A percentile compares a stretch with the other conserved stretches of the same genome.
phyloP scores from a whole-genome alignment of 2,329 filamentous ascomycete species.

The Endocalyx cinctus region DNA sequence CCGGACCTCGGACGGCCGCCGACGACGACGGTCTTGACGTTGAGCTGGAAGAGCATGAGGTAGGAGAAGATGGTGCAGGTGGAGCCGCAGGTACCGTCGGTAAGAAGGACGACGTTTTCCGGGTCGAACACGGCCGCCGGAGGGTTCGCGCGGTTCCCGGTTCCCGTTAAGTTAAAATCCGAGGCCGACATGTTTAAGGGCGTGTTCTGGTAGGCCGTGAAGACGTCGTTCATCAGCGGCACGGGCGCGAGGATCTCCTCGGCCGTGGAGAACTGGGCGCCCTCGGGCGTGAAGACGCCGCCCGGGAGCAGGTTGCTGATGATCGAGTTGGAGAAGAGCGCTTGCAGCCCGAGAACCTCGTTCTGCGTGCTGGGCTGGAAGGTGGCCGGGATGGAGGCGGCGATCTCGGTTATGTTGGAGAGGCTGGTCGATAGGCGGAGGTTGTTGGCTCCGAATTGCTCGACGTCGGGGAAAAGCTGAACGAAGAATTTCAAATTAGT shows the following conservation, averaged over 20 bases:
- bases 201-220: conserved; percentile 41
- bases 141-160: conserved; percentile 33
- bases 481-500: conserved; percentile 12
- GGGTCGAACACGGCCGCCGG: conserved; percentile 43
- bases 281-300: conserved; percentile 40
- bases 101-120: conserved; percentile 49
- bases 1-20: conserved; percentile 40
- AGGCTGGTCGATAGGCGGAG: conserved; percentile 45
- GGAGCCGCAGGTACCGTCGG: conserved; percentile 50
- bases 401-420: conserved; percentile 37
- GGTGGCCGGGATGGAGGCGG: conserved; percentile 20
- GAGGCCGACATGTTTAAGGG: conserved; percentile 30
- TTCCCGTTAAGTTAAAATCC: conserved; percentile 33
- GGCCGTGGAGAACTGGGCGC: conserved; percentile 23
- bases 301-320: conserved; percentile 38
- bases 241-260: conserved; percentile 30
- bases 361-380: conserved; percentile 30
- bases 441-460: conserved; percentile 45
- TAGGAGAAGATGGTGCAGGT: conserved; percentile 53
- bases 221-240: conserved; percentile 40
- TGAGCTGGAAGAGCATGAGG: conserved; percentile 45
- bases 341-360: conserved; percentile 38
- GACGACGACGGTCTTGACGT: conserved; percentile 42
- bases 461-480: conserved; percentile 45
- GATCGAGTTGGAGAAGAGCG: conserved; percentile 40